These are phyloP conservation scores for Ganoderma multipileum DNA, from an alignment of 1,284 basidiomycete species.

Conservation along the genomic window DNA sequence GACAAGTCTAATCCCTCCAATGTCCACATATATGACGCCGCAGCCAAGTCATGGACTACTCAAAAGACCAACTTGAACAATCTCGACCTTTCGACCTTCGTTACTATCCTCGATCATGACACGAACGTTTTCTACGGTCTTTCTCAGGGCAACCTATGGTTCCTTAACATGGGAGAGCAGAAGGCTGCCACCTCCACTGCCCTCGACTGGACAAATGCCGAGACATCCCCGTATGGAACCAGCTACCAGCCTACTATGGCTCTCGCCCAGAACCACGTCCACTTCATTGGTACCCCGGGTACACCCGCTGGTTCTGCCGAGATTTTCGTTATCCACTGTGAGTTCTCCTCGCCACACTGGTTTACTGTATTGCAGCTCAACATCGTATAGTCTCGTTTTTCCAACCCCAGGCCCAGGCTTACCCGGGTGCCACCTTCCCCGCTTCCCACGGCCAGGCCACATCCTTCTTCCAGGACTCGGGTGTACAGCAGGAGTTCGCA, in stretches of 20 bases:
- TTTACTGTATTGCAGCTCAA: neutral
- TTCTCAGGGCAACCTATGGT: slow-evolving; percentile 64
- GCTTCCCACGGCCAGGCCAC: slow-evolving; percentile 76
- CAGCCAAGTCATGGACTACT: slow-evolving; percentile 68
- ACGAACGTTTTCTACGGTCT: slow-evolving; percentile 84
- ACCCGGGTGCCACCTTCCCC: slow-evolving; percentile 71
- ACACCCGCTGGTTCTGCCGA: slow-evolving; percentile 70
- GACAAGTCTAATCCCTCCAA: slow-evolving; percentile 69
- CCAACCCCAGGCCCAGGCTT: slow-evolving; percentile 79
- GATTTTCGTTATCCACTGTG: slow-evolving; percentile 91
- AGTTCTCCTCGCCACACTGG: slow-evolving; percentile 34
- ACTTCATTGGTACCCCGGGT: slow-evolving; percentile 79
- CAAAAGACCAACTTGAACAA: slow-evolving; percentile 57
- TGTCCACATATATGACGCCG: slow-evolving; percentile 74
- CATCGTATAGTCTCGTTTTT: slow-evolving; percentile 71
- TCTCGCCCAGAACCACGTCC: slow-evolving; percentile 80
- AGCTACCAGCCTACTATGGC: slow-evolving; percentile 77
- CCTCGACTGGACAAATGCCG: slow-evolving; percentile 67
- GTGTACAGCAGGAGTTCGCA: slow-evolving; percentile 83
- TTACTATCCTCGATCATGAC: slow-evolving; percentile 85
- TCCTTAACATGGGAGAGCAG: slow-evolving; percentile 70
- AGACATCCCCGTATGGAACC: slow-evolving; percentile 58
- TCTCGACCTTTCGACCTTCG: slow-evolving; percentile 63
- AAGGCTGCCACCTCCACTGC: slow-evolving; percentile 63
- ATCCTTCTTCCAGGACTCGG: slow-evolving; percentile 73